phyloP scores from a whole-genome alignment of 2,329 filamentous ascomycete genomes.

The Pyrenophora teres region DNA sequence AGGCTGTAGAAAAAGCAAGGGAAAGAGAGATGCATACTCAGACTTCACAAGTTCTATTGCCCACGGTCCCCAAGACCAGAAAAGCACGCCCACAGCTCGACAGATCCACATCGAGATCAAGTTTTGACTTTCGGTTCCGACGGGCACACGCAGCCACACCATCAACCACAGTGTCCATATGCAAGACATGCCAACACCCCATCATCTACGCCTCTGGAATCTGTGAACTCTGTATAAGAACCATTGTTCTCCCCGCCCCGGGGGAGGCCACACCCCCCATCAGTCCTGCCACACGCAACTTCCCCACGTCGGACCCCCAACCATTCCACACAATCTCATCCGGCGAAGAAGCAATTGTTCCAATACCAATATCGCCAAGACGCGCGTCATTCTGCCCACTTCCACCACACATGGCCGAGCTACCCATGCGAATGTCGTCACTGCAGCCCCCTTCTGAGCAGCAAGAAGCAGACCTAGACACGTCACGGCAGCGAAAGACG shows the following conservation, averaged over 20 bases:
- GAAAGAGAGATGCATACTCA: constrained; percentile 30
- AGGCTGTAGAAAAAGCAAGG: constrained; percentile 38
- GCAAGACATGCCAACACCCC: constrained; percentile 37
- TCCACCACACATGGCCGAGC: constrained; percentile 29
- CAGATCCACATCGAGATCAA: constrained; percentile 19
- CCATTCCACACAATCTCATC: constrained; percentile 26
- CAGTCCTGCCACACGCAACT: constrained; percentile 30
- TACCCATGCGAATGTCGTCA: constrained; percentile 40
- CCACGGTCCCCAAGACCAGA: constrained; percentile 28
- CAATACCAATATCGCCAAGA: constrained; percentile 24
- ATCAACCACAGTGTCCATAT: constrained; percentile 33
- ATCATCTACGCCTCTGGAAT: constrained; percentile 35
- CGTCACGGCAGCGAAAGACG: constrained; percentile 26
- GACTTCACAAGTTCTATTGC: constrained; percentile 20
- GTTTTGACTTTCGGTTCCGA: constrained; percentile 35
- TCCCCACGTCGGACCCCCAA: constrained; percentile 27
- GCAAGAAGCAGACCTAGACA: constrained; percentile 14
- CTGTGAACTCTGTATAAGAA: constrained; percentile 40
- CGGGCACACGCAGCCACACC: constrained; percentile 11
- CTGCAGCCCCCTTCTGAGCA: constrained; percentile 27
- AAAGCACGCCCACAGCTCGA: constrained; percentile 5
- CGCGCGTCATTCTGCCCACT: constrained; percentile 24
- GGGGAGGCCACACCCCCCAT: constrained; percentile 37
- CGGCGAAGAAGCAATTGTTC: constrained; percentile 15
- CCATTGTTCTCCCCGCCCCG: constrained; percentile 24